Percentiles rank a stretch among this genome's conserved stretches.
These are phyloP conservation scores for Yamadazyma insecticola DNA, from an alignment of 805 yeast genomes.

Conservation along the genomic window DNA sequence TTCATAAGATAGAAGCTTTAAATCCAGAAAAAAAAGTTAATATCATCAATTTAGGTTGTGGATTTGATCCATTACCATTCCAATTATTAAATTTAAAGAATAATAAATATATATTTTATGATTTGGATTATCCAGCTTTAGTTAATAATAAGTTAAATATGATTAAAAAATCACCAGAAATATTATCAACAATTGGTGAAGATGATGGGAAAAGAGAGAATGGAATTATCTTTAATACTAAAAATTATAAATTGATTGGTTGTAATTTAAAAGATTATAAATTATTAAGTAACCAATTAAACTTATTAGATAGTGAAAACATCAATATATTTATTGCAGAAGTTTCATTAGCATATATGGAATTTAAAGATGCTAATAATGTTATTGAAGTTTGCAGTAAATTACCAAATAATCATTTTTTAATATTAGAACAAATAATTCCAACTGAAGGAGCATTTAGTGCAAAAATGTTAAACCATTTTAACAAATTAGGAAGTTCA, in stretches of 20 bases:
- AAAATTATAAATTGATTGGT: slow-evolving; percentile 53
- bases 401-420: slow-evolving; percentile 48
- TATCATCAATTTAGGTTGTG: slow-evolving; percentile 74
- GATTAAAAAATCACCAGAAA: slow-evolving; percentile 45
- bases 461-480: slow-evolving; percentile 69
- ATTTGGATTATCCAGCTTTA: slow-evolving; percentile 72
- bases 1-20: slow-evolving; percentile 41
- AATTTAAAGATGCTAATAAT: slow-evolving; percentile 57
- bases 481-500: slow-evolving; percentile 61
- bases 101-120: slow-evolving; percentile 41
- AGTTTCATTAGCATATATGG: slow-evolving; percentile 80
- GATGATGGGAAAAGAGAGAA: slow-evolving; percentile 5
- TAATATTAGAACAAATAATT: slow-evolving; percentile 65
- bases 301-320: slow-evolving; percentile 14
- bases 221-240: slow-evolving; percentile 23
- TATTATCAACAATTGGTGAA: slow-evolving; percentile 42
- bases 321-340: slow-evolving; percentile 69
- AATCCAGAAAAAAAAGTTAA: slow-evolving; percentile 11
- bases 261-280: slow-evolving; percentile 57
- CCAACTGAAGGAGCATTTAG: slow-evolving; percentile 70
- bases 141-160: slow-evolving; percentile 50
- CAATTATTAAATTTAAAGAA: slow-evolving; percentile 36
- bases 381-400: slow-evolving; percentile 48
- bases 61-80: slow-evolving; percentile 49
- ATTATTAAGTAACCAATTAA: slow-evolving; percentile 24